These are phyloP conservation scores for Kodamaea sp. DNA, from an alignment of 1,139 yeast species.

Conservation along the genomic window DNA sequence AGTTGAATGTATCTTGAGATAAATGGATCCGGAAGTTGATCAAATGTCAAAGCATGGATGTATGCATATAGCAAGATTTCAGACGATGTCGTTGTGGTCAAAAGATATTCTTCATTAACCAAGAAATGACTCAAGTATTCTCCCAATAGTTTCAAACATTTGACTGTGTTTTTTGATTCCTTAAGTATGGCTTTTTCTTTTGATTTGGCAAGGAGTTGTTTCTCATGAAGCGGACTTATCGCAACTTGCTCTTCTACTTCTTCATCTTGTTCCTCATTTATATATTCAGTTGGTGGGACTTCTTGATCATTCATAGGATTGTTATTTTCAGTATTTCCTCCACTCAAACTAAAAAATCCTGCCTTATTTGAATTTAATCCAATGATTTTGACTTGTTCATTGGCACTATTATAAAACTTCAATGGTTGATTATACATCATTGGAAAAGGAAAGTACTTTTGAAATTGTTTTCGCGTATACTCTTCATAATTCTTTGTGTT, in stretches of 20 bases:
- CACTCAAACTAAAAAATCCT: constrained; percentile 28
- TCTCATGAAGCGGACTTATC: constrained; percentile 50
- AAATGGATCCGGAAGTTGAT: constrained; percentile 44
- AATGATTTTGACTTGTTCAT: constrained; percentile 35
- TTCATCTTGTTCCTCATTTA: constrained; percentile 23
- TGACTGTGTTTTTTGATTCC: constrained; percentile 51
- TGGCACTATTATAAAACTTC: constrained; percentile 48
- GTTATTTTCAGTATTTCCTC: constrained; percentile 2
- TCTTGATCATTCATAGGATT: constrained; percentile 9
- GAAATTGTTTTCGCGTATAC: constrained; percentile 59
- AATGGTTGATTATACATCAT: constrained; percentile 81
- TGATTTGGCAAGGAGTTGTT: constrained; percentile 42
- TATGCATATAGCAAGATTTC: constrained; percentile 42
- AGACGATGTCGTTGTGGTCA: constrained; percentile 17
- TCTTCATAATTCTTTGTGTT: constrained; percentile 61
- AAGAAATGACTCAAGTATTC: constrained; percentile 23
- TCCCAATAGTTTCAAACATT: constrained; percentile 44
- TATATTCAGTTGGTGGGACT: constrained; percentile 27
- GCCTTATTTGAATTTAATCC: constrained; percentile 36
- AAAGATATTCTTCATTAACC: constrained; percentile 14
- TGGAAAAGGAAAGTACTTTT: constrained; percentile 67
- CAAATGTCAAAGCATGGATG: constrained; percentile 30
- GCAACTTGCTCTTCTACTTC: constrained; percentile 33
- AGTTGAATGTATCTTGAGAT: constrained; percentile 29
- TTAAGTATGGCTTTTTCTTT: constrained; percentile 40